Base-by-base conservation (phyloP, 73 alveolate species). In the Halteria grandinella region DNA sequence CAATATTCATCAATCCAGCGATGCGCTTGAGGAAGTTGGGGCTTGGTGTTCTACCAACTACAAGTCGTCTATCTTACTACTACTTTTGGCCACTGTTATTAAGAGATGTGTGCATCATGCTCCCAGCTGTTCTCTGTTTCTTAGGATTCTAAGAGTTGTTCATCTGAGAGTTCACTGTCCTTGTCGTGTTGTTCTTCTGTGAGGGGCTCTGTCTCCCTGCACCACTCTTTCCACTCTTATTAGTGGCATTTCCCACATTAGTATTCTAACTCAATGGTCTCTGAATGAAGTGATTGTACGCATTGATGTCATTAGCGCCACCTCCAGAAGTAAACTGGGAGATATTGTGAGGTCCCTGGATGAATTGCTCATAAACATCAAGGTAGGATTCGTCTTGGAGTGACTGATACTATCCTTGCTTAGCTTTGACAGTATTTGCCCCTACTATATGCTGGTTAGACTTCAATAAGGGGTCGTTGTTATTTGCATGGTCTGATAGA, bases 201-300 rank as follows among this genome's bases (percentile, higher is more conserved):
- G 80, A 47, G 6, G 80, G 80, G 24, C 80, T 66, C 53, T 66
- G 47, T 66, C 80, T 66, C n/a, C n/a, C n/a, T n/a, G n/a, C n/a
- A n/a, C n/a, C n/a, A n/a, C n/a, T n/a, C n/a, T n/a, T n/a, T n/a
- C n/a, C n/a, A n/a, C n/a, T n/a, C n/a, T n/a, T n/a, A n/a, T n/a
- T n/a, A n/a, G n/a, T n/a, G n/a, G n/a, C n/a, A n/a, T n/a, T n/a
- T n/a, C n/a, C n/a, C n/a, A n/a, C 43, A 37, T 60, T 60, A 20
- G 37, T 8, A 21, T 60, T 60, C 28, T 60, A 60, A 27, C 77
- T 60, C 5, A 40, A 55, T 18, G 77, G 43, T 37, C 77, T 60
- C 23, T 8, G 32, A 15, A 12, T 29, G 15, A 60, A 37, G 20
- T 39, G 10, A 39, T 39, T 39, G 10, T 39, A 39, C 10, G 10